Evolutionary conservation across 257 asterid species (phyloP).

Genomic region (Solanum sejunctum): DNA sequence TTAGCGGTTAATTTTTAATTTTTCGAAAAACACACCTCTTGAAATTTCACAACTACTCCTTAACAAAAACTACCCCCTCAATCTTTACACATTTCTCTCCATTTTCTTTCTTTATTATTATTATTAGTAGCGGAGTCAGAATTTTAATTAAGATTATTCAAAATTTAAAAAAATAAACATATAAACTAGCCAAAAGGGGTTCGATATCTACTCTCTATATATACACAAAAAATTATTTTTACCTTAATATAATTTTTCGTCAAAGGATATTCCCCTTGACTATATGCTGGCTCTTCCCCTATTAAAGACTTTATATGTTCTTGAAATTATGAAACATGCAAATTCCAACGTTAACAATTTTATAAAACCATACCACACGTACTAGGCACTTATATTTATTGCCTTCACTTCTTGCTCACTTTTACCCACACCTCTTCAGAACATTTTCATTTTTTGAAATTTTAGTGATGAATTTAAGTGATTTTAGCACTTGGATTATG

Average conservation of each 20-base stretch:
- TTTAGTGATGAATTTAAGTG: not conserved
- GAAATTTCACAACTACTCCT: not conserved
- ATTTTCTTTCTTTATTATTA: not conserved
- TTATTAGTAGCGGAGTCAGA: too few species aligned
- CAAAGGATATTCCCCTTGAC: too few species aligned
- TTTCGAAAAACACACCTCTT: not conserved
- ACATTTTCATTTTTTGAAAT: not conserved
- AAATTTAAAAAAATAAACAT: too few species aligned
- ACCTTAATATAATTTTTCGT: too few species aligned
- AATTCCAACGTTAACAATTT: not conserved
- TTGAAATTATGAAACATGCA: not conserved
- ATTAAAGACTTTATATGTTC: not conserved
- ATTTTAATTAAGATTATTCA: too few species aligned
- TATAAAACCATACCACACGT: not conserved
- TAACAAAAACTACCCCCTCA: not conserved
- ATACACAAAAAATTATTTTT: too few species aligned
- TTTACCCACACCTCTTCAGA: not conserved
- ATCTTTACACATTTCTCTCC: not conserved
- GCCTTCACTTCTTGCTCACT: not conserved
- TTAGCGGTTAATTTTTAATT: not conserved
- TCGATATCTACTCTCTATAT: too few species aligned
- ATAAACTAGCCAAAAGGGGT: too few species aligned
- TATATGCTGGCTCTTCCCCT: too few species aligned
- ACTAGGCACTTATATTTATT: not conserved
- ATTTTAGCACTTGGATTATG: not conserved